Conservation (phyloP, 305 asterid genomes). For the Euphrasia arctica region DNA sequence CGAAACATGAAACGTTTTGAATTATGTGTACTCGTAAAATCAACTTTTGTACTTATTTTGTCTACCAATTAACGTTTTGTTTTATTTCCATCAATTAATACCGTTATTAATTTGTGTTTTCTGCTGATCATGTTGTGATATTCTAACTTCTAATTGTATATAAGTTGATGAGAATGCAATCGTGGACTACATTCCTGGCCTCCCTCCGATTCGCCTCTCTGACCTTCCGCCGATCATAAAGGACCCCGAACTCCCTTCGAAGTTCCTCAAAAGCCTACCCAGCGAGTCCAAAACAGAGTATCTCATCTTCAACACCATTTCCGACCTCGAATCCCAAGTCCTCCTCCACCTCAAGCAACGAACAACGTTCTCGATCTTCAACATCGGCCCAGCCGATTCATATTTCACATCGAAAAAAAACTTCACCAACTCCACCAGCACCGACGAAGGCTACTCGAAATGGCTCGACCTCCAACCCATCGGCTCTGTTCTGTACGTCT, state of each 20-base stretch:
- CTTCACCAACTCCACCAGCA: not conserved
- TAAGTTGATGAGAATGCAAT: conserved; percentile 36
- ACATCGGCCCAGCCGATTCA: conserved; percentile 39
- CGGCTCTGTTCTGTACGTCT: conserved; percentile 51
- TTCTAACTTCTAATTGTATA: not conserved
- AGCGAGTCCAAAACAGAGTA: conserved; percentile 24
- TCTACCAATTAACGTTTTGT: no score
- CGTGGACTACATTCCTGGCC: conserved; percentile 40
- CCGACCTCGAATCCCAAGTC: conserved; percentile 41
- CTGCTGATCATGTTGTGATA: no score
- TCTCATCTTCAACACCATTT: conserved; percentile 36
- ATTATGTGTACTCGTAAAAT: no score
- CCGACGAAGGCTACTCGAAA: conserved; percentile 17
- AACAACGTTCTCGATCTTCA: conserved; percentile 28
- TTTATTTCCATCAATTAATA: no score
- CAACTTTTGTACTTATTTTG: no score
- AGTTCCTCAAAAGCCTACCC: not conserved
- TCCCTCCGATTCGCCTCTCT: conserved; percentile 31
- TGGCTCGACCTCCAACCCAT: conserved; percentile 57
- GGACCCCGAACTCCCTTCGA: not conserved
- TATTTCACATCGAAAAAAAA: conserved; percentile 14
- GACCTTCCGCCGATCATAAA: conserved; percentile 35
- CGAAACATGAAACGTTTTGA: no score
- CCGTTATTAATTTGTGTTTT: no score
- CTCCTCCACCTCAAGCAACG: conserved; percentile 28